Evolutionary conservation across 352 stramenopile genomes (phyloP), one percentile per base, ranked within the genome.

Genomic region (Phytophthora pinifolia): DNA sequence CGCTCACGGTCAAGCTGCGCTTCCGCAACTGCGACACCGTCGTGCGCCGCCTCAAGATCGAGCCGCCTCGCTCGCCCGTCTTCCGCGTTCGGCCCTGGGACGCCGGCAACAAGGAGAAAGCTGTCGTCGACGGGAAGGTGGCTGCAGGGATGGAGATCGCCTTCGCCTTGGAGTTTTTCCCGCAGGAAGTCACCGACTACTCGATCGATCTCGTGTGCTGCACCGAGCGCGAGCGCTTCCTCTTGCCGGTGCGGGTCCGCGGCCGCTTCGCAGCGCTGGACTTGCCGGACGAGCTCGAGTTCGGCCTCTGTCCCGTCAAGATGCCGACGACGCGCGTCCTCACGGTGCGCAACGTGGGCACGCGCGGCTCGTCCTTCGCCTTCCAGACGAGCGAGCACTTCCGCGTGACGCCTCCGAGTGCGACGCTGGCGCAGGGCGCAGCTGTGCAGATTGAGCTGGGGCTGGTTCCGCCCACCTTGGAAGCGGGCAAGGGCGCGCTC

Each of bases 141-240:
- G 93, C 94, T 0, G 77, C 94, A 1, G 94, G 95, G n/a, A 98
- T 98, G 90, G 90, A 98, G 45, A 69, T 96, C 15, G 74, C 59
- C 50, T 98, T 97, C 63, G 53, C 77, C 31, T 78, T 98, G 13
- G 92, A 89, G 34, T 98, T 98, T 57, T 78, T 71, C 10, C 90
- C 92, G 2, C 88, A 97, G 46, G 90, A 97, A 53, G 62, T 96
- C 39, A 73, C 67, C 6, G 88, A 98, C 22, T 96, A 98, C 53
- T 64, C 76, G 0, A 51, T 91, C 12, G 92, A 98, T 22, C 74
- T 98, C 30, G 74, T 98, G n/a, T 97, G 90, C 59, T 83, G 74
- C 48, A 98, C 95, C 1, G 94, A 98, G 62, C 76, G 94, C 14
- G 94, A 98, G 65, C 94, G 92, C n/a, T 98, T 98, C 52, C 33